Evolutionary conservation across 331 rosid genomes (phyloP), one percentile per base, ranked within the genome.

Genomic region (Malus hybrid): DNA sequence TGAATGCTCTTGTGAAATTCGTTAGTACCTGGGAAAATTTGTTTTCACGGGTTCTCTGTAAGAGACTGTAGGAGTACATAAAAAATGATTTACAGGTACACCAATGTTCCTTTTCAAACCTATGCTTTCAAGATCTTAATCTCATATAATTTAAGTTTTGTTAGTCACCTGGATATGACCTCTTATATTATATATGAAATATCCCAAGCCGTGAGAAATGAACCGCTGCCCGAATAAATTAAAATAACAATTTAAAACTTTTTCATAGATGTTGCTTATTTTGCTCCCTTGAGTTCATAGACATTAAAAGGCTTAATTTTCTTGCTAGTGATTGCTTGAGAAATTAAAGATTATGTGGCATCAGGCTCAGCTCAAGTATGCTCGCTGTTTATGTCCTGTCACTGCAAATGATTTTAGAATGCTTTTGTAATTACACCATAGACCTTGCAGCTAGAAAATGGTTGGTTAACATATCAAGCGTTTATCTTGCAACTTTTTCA

Each of bases 21-120:
- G 82, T 92, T 74, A 91, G 86, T 73, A 89, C 90, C 1, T 92
- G 93, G 78, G 96, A 91, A 77, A 87, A 77, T 56, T 83, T 76
- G 75, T 79, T 90, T 82, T 68, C 97, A 72, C 80, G 20, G 20
- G 20, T 39, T 36, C 46, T 39, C 56, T 50, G 57, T 57, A 92
- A 88, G 83, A 86, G 86, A 87, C 86, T 86, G 96, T 42, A 10
- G 93, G 89, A 85, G 63, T 89, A 52, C 57, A 5, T 15, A 52
- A 88, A 89, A 78, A 85, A 87, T 81, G 79, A 81, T 86, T 88
- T 89, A 64, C 96, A 89, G 98, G 98, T 89, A 79, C 75, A 82
- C 26, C 72, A 72, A 30, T 81, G 66, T 69, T 52, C 57, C 57
- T 52, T 6, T 52, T 52, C 20, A 52, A 52, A 16, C 9, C 57